These are phyloP conservation scores for Cutaneotrichosporon sp. DNA, from an alignment of 1,284 basidiomycete species.

Conservation along the genomic window DNA sequence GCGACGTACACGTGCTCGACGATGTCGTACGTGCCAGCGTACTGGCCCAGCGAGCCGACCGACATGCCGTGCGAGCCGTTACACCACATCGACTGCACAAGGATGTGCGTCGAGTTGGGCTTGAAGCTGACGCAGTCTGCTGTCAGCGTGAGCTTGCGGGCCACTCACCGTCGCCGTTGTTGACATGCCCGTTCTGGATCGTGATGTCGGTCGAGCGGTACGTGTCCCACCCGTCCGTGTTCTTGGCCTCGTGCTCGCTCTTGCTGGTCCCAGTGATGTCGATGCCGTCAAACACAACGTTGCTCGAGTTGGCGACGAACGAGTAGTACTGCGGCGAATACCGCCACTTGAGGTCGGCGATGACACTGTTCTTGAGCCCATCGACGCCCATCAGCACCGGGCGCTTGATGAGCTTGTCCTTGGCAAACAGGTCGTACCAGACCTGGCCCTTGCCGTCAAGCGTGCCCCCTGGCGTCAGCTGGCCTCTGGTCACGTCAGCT, in stretches of 20 bases:
- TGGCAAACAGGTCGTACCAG: conserved; percentile 61
- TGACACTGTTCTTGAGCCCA: conserved; percentile 6
- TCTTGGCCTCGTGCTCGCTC: conserved; percentile 43
- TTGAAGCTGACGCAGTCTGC: conserved; percentile 67
- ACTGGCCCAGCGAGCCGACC: conserved; percentile 64
- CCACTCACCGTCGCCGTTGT: conserved; percentile 15
- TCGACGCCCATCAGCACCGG: conserved; percentile 27
- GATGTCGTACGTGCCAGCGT: conserved; percentile 62
- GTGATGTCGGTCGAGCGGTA: conserved; percentile 55
- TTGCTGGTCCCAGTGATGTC: conserved; percentile 33
- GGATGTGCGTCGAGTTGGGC: conserved; percentile 64
- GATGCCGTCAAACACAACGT: conserved; percentile 59
- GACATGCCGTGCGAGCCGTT: conserved; percentile 61
- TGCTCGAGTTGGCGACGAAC: conserved; percentile 60
- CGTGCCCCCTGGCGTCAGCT: conserved; percentile 15
- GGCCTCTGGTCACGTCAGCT: background rate
- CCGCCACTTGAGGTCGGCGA: background rate
- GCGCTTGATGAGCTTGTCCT: conserved; percentile 31
- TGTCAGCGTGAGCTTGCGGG: background rate
- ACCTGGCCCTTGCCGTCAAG: conserved; percentile 50
- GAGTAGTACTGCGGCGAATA: conserved; percentile 38
- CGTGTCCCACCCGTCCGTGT: conserved; percentile 68
- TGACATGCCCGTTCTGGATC: conserved; percentile 11
- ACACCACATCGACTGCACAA: conserved; percentile 63
- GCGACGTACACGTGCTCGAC: conserved; percentile 65